Base-by-base conservation (phyloP, 2,329 filamentous ascomycete species). In the Trichophaea hybrida region DNA sequence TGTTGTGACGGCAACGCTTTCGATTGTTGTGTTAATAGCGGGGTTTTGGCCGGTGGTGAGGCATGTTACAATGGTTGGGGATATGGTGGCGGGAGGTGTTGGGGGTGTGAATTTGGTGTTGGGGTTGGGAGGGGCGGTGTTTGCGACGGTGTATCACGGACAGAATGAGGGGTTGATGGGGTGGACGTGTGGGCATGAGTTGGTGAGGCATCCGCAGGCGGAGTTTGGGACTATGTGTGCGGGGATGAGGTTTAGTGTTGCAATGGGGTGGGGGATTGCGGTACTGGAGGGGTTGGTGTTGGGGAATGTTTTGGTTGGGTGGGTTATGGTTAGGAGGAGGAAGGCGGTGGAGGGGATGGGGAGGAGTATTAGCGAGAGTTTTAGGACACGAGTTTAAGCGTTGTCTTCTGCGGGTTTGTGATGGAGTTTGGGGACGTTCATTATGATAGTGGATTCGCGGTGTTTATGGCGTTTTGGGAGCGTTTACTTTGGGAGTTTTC, bases 181-280 rank as follows among this genome's bases (percentile, higher is more conserved):
- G 10, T 54, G 32, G 51, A 40, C 32, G 5, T 54, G 51, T 35
- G 51, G 5, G 35, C 13, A 37, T n/a, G 12, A 54, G 51, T 17
- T 34, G n/a, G 51, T 54, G 51, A 15, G n/a, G 51, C 32, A 54
- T 38, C 32, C 51, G 51, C 10, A 17, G 51, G 51, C n/a, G 51
- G 24, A 54, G 51, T 35, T 54, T 54, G 24, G 13, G 35, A 32
- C 4, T 12, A 32, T 54, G 24, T 35, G 32, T 54, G 51, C 13
- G 31, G 34, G 32, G 24, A 13, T 54, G 51, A 54, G 31, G 51
- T 12, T n/a, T 6, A n/a, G 24, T 12, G 35, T 15, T 17, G 51
- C 32, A 1, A 54, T 35, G 51, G 51, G n/a, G 1, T 54, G 51
- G 51, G 51, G 51, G 51, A 33, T 35, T 54, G 35, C 15, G 5